Percentiles rank a stretch among this genome's conserved stretches.
phyloP scores from a whole-genome alignment of 208 protist species.

The Crithidia fasciculata region DNA sequence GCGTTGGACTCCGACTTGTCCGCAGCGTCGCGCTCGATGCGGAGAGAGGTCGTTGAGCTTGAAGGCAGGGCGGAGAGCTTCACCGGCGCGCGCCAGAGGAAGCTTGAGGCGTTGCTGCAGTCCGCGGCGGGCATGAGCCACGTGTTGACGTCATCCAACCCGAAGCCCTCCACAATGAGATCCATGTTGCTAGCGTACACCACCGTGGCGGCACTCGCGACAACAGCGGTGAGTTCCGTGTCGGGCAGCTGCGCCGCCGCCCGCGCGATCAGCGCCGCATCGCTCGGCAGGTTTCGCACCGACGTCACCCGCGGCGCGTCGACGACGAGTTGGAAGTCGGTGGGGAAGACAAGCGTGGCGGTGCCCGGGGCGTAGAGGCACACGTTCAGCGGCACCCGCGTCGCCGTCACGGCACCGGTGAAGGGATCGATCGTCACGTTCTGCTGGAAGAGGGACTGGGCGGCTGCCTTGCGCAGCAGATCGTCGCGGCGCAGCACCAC shows the following conservation, averaged over 20 bases:
- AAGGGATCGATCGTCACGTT: slow-evolving; percentile 10
- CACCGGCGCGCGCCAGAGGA: slow-evolving; percentile 65
- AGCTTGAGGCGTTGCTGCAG: slow-evolving; percentile 68
- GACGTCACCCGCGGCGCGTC: slow-evolving; percentile 41
- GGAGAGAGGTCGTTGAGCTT: slow-evolving; percentile 17
- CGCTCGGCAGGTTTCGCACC: slow-evolving; percentile 46
- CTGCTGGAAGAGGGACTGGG: slow-evolving; percentile 47
- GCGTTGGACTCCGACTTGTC: not conserved
- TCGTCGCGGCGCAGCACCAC: slow-evolving; percentile 43
- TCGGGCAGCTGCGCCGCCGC: slow-evolving; percentile 16
- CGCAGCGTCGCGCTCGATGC: slow-evolving; percentile 6
- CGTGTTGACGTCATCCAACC: slow-evolving; percentile 46
- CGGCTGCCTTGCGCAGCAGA: slow-evolving; percentile 36
- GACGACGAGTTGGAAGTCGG: slow-evolving; percentile 61
- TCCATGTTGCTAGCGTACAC: slow-evolving; percentile 69
- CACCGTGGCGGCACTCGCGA: slow-evolving; percentile 32
- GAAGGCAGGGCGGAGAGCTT: slow-evolving; percentile 60
- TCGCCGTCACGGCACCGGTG: slow-evolving; percentile 6
- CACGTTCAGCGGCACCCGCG: slow-evolving; percentile 55
- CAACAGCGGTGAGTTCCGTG: not conserved
- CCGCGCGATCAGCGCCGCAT: slow-evolving; percentile 29
- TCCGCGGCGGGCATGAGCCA: slow-evolving; percentile 70
- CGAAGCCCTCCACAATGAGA: slow-evolving; percentile 73
- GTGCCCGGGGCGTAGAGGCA: slow-evolving; percentile 77
- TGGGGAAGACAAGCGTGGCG: slow-evolving; percentile 46